Percentiles rank a stretch among this genome's conserved stretches.
These are phyloP conservation scores for Aspergillus incahuasiensis DNA, from an alignment of 495 filamentous ascomycete species.

Conservation along the genomic window DNA sequence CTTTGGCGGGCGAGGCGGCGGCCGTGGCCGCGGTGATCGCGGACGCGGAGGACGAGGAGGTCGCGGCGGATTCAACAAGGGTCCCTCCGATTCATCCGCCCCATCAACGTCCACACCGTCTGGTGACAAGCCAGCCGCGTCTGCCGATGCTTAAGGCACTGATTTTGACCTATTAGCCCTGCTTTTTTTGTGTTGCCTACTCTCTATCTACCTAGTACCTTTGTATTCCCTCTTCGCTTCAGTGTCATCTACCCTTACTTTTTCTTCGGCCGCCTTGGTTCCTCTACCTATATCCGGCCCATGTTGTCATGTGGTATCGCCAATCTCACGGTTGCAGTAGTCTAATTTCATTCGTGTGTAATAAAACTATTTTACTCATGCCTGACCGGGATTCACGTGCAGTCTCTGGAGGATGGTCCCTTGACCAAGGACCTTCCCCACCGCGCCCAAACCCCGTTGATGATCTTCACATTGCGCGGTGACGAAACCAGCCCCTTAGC, in stretches of 20 bases:
- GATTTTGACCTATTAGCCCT: conserved; percentile 15
- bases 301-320: conserved; percentile 24
- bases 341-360: conserved; percentile 22
- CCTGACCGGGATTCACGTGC: too few relatives aligned
- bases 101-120: conserved; percentile 46
- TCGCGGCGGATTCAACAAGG: conserved; percentile 55
- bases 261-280: conserved; percentile 9
- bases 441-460: not conserved
- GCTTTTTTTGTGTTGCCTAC: conserved; percentile 17
- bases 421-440: too few relatives aligned
- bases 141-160: conserved; percentile 44
- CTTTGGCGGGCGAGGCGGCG: conserved; percentile 36
- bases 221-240: conserved; percentile 15
- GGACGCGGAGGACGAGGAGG: conserved; percentile 31
- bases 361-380: conserved; percentile 9
- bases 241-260: conserved; percentile 26
- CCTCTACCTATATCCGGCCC: conserved; percentile 6
- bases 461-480: too few relatives aligned
- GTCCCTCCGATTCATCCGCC: conserved; percentile 43
- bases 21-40: conserved; percentile 40
- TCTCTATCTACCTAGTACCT: conserved; percentile 13
- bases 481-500: too few relatives aligned
- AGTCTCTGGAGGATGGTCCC: too few relatives aligned
- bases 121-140: conserved; percentile 43
- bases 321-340: conserved; percentile 13